These are phyloP conservation scores for Trypanosoma rangeli DNA, from an alignment of 208 protist genomes.

Conservation along the genomic window DNA sequence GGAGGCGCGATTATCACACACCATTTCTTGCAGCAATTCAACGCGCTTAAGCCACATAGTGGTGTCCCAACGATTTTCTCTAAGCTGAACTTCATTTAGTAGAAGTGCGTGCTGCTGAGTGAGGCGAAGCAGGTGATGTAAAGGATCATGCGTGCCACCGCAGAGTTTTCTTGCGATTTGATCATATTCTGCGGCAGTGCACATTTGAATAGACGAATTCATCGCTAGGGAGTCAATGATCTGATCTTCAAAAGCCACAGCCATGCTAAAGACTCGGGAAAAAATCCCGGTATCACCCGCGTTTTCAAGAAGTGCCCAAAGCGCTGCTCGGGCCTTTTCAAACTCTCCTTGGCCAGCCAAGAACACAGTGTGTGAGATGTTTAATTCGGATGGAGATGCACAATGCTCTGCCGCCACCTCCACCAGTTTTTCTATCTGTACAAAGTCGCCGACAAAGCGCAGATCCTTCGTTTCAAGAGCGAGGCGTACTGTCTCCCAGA, in stretches of 20 bases:
- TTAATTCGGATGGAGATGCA: slow-evolving; percentile 54
- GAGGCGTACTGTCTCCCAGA: slow-evolving; percentile 69
- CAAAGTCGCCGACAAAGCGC: slow-evolving; percentile 41
- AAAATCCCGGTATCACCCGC: slow-evolving; percentile 55
- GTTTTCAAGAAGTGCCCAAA: slow-evolving; percentile 48
- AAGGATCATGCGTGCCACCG: slow-evolving; percentile 29
- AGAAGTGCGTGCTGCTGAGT: slow-evolving; percentile 49
- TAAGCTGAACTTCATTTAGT: slow-evolving; percentile 72
- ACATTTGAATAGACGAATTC: slow-evolving; percentile 33
- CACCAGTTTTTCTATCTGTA: slow-evolving; percentile 43
- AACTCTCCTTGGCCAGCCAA: slow-evolving; percentile 70
- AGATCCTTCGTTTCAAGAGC: slow-evolving; percentile 51
- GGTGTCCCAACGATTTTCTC: slow-evolving; percentile 38
- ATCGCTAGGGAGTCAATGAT: slow-evolving; percentile 73
- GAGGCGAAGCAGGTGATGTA: slow-evolving; percentile 40
- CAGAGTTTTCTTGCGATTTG: slow-evolving; percentile 34
- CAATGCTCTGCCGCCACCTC: slow-evolving; percentile 39
- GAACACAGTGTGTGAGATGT: slow-evolving; percentile 56
- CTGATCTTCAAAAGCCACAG: slow-evolving; percentile 73
- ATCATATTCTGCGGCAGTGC: slow-evolving; percentile 31
- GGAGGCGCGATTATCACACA: slow-evolving; percentile 32
- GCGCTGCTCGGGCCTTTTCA: slow-evolving; percentile 35
- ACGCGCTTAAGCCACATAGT: slow-evolving; percentile 77
- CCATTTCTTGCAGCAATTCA: slow-evolving; percentile 63
- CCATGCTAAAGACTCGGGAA: slow-evolving; percentile 40